These are phyloP conservation scores for Posidonia oceanica DNA, from an alignment of 116 monocot genomes.

Conservation along the genomic window DNA sequence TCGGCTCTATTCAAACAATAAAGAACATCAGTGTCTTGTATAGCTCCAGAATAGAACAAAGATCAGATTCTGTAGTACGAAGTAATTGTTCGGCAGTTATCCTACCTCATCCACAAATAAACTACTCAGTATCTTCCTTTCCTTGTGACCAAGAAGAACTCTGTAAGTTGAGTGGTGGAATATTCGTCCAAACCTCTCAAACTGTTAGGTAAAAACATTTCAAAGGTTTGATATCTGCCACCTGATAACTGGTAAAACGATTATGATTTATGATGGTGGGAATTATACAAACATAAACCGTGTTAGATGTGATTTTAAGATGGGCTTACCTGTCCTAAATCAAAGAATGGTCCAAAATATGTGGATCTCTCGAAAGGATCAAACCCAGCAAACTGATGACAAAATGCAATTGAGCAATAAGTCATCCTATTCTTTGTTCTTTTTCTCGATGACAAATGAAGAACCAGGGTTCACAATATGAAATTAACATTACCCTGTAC, in stretches of 20 bases:
- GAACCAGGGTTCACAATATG: neutral
- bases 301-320: too few relatives aligned
- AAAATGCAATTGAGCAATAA: neutral
- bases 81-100: neutral
- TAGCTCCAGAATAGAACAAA: neutral
- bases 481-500: conserved; percentile 68
- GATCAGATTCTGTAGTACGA: neutral
- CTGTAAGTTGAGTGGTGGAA: conserved; percentile 91
- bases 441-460: neutral
- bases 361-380: conserved; percentile 93
- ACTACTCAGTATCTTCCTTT: conserved; percentile 63
- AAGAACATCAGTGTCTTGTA: too few relatives aligned
- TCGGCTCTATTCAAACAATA: conserved; percentile 24
- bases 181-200: conserved; percentile 85
- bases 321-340: conserved; percentile 71
- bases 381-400: conserved; percentile 83
- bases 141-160: conserved; percentile 82
- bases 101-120: conserved; percentile 75
- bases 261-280: neutral
- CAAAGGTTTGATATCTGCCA: too few relatives aligned
- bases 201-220: conserved; percentile 18
- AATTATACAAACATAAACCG: neutral
- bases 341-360: conserved; percentile 88
- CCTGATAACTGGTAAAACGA: too few relatives aligned
- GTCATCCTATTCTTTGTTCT: too few relatives aligned